phyloP scores from a whole-genome alignment of 2,329 filamentous ascomycete genomes.

The Cytospora schulzeri region DNA sequence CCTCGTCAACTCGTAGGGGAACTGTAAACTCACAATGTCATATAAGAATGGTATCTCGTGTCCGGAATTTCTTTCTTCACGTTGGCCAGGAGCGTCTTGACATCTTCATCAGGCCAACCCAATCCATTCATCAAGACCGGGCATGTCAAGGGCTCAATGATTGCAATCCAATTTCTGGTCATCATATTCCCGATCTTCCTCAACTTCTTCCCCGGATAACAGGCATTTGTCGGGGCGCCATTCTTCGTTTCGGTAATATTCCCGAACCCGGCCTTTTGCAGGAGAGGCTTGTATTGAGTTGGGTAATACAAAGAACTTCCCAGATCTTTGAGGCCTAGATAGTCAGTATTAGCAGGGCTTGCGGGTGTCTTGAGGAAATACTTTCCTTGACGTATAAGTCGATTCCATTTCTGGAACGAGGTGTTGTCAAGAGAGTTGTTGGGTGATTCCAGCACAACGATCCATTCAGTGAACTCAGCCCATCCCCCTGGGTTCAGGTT shows the following conservation, averaged over 20 bases:
- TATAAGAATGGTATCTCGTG: conserved; percentile 35
- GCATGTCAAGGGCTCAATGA: conserved; percentile 33
- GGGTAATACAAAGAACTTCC: conserved; percentile 38
- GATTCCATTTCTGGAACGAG: conserved; percentile 37
- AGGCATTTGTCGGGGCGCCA: conserved; percentile 35
- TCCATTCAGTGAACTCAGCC: conserved; percentile 42
- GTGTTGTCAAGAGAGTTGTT: conserved; percentile 38
- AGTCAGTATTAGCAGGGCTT: conserved; percentile 23
- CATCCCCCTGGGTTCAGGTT: conserved; percentile 39
- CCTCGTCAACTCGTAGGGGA: neutral
- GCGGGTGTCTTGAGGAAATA: conserved; percentile 5
- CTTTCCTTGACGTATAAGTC: conserved; percentile 34
- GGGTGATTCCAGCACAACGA: conserved; percentile 36
- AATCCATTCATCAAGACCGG: conserved; percentile 31
- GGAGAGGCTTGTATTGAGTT: conserved; percentile 31
- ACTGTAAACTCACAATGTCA: conserved; percentile 33
- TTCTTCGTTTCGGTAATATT: conserved; percentile 35
- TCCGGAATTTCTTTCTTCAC: conserved; percentile 34
- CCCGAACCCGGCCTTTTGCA: conserved; percentile 34
- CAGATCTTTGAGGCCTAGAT: conserved; percentile 33
- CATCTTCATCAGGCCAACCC: conserved; percentile 33
- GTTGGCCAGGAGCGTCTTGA: conserved; percentile 31
- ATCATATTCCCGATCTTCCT: conserved; percentile 37
- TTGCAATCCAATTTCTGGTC: conserved; percentile 34
- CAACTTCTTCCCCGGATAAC: conserved; percentile 36